Evolutionary conservation across 768 basidiomycete genomes (phyloP), one percentile per base, ranked within the genome.

Genomic region (Rhizopogon vinicolor): DNA sequence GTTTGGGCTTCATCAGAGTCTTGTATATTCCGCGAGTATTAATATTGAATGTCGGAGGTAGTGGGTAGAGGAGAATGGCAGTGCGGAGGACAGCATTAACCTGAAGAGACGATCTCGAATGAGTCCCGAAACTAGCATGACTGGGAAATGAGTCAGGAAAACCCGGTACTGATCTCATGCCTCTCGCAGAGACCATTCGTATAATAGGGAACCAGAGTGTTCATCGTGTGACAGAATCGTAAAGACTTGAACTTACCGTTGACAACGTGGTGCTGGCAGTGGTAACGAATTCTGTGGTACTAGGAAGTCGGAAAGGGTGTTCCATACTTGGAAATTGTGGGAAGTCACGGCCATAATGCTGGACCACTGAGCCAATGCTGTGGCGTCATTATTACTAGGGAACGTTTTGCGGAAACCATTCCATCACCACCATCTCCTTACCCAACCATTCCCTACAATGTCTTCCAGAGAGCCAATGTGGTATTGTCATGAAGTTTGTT

Each of bases 381-480:
- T 49, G 48, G 48, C 48, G 48, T 49, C 48, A 49, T 49, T 35
- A 9, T 49, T 35, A 9, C 8, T 13, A 35, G 35, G 12, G 12
- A 49, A 49, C 48, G 35, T 35, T 49, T 19, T 33, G 33, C 33
- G 7, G 46, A 35, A 22, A 33, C 46, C 48, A 35, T 33, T 14
- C 39, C 48, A 44, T 40, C 42, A 25, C 55, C 60, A 63, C 44
- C 52, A 42, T 35, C 19, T 35, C 35, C 19, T 49, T 37, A 14
- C 14, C 16, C 48, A 49, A 35, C 40, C 25, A 12, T 39, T 19
- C 28, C 16, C 29, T 29, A 42, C n/a, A 53, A 89, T 90, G 88
- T 85, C 89, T 13, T 75, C 78, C 19, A 76, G 87, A 69, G 86
- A 87, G 59, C 84, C 87, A 4, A 66, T 89, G 63, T 92, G 89